These are phyloP conservation scores for Yamadazyma sp. DNA, from an alignment of 805 yeast species.

Conservation along the genomic window DNA sequence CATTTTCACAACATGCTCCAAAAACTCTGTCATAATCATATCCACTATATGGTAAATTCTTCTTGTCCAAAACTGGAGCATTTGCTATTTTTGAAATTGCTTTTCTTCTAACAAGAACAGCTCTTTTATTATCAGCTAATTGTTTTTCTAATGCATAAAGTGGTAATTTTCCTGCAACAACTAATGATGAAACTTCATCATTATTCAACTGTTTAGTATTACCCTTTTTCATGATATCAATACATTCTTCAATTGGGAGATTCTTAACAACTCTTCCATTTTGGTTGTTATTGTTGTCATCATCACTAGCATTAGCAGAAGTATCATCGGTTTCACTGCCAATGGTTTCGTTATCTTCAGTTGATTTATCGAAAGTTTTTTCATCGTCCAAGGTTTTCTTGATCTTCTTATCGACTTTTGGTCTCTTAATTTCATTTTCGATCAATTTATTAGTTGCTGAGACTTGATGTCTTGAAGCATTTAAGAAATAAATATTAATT, in stretches of 20 bases:
- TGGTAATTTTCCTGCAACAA: slow-evolving; percentile 76
- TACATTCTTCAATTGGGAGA: slow-evolving; percentile 59
- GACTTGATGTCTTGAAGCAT: slow-evolving; percentile 73
- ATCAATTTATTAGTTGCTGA: slow-evolving; percentile 40
- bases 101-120: slow-evolving; percentile 88
- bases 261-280: slow-evolving; percentile 21
- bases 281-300: slow-evolving; percentile 21
- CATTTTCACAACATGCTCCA: slow-evolving; percentile 99
- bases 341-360: slow-evolving; percentile 10
- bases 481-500: slow-evolving; percentile 79
- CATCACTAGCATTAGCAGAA: slow-evolving; percentile 25
- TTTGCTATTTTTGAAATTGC: slow-evolving; percentile 83
- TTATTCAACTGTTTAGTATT: slow-evolving; percentile 61
- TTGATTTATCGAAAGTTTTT: slow-evolving; percentile 17
- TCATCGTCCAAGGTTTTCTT: slow-evolving; percentile 20
- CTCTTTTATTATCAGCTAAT: slow-evolving; percentile 83
- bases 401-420: slow-evolving; percentile 17
- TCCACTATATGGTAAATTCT: slow-evolving; percentile 70
- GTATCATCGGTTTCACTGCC: slow-evolving; percentile 15
- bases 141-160: slow-evolving; percentile 93
- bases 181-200: slow-evolving; percentile 72
- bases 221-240: slow-evolving; percentile 65
- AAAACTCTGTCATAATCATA: slow-evolving; percentile 95
- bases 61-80: slow-evolving; percentile 72
- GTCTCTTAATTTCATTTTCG: slow-evolving; percentile 35